Percentiles rank a stretch among this genome's conserved stretches.
Conservation (phyloP, 148 eudicot genomes). For the Vaccinium vitisidaea region DNA sequence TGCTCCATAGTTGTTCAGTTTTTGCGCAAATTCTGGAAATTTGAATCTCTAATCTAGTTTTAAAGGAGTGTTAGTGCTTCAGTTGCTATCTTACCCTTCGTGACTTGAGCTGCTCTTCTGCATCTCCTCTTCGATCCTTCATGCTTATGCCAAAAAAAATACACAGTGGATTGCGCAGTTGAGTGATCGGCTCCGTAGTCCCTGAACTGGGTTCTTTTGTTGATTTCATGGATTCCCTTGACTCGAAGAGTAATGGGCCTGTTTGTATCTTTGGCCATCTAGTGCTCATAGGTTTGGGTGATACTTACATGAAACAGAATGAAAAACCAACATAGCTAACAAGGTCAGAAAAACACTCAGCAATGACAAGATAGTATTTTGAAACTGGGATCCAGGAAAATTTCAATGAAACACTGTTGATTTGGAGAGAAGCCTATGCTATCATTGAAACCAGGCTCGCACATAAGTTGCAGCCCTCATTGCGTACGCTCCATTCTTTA, state of each 20-base stretch:
- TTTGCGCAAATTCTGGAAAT: neutral
- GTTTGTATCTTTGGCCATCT: neutral
- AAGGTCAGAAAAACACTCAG: neutral
- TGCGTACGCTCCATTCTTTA: neutral
- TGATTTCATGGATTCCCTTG: neutral
- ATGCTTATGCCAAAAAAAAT: neutral
- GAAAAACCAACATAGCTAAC: neutral
- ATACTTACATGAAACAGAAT: neutral
- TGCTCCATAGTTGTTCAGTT: slow-evolving; percentile 5
- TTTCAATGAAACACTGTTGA: neutral
- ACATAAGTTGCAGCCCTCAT: neutral
- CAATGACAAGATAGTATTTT: neutral
- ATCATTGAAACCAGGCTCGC: neutral
- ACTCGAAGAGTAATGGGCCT: neutral
- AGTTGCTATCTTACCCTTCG: neutral
- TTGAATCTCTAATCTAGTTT: neutral
- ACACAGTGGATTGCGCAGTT: neutral
- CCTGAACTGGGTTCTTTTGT: neutral
- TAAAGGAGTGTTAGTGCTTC: neutral
- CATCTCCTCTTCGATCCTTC: neutral
- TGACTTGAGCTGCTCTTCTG: neutral
- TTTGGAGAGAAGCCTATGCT: neutral
- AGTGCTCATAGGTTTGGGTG: neutral
- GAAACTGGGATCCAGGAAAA: neutral
- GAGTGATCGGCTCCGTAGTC: neutral